Evolutionary conservation across 2,329 filamentous ascomycete species (phyloP).

Genomic region (Botryosphaeria agaves): DNA sequence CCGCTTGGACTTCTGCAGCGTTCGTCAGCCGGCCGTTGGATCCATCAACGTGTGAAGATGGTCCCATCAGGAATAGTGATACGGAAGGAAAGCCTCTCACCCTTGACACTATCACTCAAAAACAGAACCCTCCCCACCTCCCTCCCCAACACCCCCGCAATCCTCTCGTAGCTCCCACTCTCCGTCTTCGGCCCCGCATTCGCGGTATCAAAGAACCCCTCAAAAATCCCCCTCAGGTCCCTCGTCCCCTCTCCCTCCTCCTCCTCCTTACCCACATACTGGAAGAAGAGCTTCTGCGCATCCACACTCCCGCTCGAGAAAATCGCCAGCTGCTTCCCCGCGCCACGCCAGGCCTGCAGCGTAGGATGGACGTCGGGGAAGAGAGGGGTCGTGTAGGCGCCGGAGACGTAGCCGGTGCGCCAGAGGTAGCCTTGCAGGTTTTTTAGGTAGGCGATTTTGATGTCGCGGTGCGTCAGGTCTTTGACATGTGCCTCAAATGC

Average conservation of each 20-base stretch:
- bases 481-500: conserved; percentile 49
- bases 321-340: conserved; percentile 45
- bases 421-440: conserved; percentile 63
- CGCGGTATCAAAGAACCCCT: conserved; percentile 61
- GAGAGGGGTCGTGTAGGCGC: conserved; percentile 52
- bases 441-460: conserved; percentile 65
- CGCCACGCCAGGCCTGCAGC: conserved; percentile 41
- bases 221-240: conserved; percentile 42
- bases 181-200: conserved; percentile 64
- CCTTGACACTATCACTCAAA: conserved; percentile 59
- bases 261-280: conserved; percentile 26
- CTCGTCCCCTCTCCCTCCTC: conserved; percentile 18
- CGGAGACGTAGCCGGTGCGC: conserved; percentile 54
- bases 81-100: conserved; percentile 12
- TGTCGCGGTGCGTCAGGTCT: conserved; percentile 52
- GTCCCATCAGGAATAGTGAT: background rate
- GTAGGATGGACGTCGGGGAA: conserved; percentile 57
- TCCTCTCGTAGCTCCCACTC: conserved; percentile 47
- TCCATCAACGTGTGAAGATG: conserved; percentile 1
- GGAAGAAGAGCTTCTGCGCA: conserved; percentile 66
- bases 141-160: conserved; percentile 33
- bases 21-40: too few species aligned
- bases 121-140: conserved; percentile 47
- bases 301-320: conserved; percentile 69
- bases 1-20: conserved; percentile 24